phyloP scores from a whole-genome alignment of 163 green algal genomes.

The Scenedesmus sp. region DNA sequence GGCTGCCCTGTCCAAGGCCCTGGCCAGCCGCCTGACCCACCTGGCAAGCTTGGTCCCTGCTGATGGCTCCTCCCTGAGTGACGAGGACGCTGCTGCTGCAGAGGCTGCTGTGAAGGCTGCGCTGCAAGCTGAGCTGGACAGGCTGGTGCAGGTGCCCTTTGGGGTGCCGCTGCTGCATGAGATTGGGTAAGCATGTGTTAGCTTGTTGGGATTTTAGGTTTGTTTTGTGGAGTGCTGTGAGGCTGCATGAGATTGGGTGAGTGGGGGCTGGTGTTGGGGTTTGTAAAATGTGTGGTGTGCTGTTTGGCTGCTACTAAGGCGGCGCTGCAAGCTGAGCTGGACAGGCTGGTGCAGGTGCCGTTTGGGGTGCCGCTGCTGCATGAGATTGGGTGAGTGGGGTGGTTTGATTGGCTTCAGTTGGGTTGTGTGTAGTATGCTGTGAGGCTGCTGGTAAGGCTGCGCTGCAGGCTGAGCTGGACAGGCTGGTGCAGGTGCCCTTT shows the following conservation, averaged over 20 bases:
- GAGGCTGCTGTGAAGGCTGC: not conserved
- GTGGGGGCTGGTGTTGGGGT: not conserved
- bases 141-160: constrained; percentile 29
- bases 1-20: not conserved
- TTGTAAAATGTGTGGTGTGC: too few relatives aligned
- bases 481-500: constrained; percentile 28
- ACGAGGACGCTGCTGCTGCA: not conserved
- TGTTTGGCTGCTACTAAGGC: not conserved
- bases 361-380: constrained; percentile 42
- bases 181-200: constrained; percentile 7
- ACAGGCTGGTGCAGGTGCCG: constrained; percentile 27
- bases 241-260: not conserved
- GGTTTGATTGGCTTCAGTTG: not conserved
- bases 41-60: not conserved
- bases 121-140: constrained; percentile 40
- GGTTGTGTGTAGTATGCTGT: not conserved
- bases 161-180: constrained; percentile 48
- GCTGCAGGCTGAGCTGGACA: constrained; percentile 20
- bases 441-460: not conserved
- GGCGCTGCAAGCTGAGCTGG: constrained; percentile 31
- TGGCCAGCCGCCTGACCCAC: constrained; percentile 21
- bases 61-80: not conserved
- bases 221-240: not conserved
- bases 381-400: constrained; percentile 19
- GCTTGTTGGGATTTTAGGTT: not conserved